phyloP scores from a whole-genome alignment of 306 rosid genomes.

The Acacia confusa region DNA sequence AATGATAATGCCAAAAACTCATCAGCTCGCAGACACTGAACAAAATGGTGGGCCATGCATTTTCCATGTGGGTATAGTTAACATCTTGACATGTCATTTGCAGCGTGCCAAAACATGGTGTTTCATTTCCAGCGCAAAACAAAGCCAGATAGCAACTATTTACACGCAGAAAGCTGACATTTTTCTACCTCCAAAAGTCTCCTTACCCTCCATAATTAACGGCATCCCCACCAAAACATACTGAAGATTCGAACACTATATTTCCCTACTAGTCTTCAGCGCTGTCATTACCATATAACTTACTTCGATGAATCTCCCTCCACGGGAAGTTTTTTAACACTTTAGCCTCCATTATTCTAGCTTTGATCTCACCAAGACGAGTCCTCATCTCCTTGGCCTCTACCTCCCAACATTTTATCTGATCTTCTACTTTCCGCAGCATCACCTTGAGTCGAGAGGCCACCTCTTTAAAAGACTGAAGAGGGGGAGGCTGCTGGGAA shows the following conservation, averaged over 20 bases:
- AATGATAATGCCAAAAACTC: no score
- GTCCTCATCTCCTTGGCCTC: constrained; percentile 21
- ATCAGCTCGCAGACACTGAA: no score
- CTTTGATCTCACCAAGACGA: constrained; percentile 14
- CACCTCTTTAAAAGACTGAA: constrained; percentile 27
- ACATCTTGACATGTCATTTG: no score
- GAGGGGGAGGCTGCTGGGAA: neutral
- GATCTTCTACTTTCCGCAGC: constrained; percentile 11
- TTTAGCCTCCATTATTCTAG: neutral
- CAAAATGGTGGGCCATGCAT: no score
- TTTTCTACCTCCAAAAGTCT: no score
- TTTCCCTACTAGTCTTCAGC: constrained; percentile 9
- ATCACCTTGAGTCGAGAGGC: constrained; percentile 21
- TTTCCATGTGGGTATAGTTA: no score
- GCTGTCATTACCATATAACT: neutral
- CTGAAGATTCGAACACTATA: neutral
- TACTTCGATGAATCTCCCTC: constrained; percentile 1
- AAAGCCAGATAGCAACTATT: no score
- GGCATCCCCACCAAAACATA: no score
- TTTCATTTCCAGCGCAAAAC: no score
- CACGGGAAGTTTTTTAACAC: neutral
- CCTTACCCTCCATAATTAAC: no score
- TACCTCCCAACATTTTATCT: constrained; percentile 17
- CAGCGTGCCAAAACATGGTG: no score
- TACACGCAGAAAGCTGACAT: no score